Percentiles rank a stretch among this genome's conserved stretches.
phyloP scores from a whole-genome alignment of 345 rosid genomes.

The Hibiscus tridactylites region DNA sequence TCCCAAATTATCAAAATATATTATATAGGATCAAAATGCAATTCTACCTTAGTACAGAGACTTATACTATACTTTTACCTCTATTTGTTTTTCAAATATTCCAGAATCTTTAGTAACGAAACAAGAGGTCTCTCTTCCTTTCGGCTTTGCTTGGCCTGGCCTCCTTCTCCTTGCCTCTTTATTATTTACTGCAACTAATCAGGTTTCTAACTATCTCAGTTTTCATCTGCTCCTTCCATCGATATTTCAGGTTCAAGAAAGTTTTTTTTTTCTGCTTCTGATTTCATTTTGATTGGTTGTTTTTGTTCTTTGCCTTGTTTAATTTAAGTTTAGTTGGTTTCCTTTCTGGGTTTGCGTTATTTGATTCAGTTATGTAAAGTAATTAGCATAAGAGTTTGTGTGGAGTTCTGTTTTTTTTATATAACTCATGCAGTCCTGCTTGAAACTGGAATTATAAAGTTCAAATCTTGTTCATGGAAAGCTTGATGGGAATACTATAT shows the following conservation, averaged over 20 bases:
- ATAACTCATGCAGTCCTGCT: not conserved
- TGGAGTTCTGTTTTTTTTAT: not conserved
- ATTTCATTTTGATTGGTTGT: not conserved
- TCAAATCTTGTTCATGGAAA: not conserved
- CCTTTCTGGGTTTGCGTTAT: not conserved
- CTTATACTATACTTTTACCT: too few relatives aligned
- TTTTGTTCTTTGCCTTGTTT: not conserved
- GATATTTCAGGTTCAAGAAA: too few relatives aligned
- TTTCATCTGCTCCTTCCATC: not conserved
- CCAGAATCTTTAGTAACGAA: constrained; percentile 14
- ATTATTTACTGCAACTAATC: not conserved
- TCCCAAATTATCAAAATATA: too few relatives aligned
- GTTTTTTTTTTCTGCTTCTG: not conserved
- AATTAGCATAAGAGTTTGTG: not conserved
- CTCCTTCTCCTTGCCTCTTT: constrained; percentile 3
- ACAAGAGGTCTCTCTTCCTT: not conserved
- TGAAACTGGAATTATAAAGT: not conserved
- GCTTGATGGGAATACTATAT: not conserved
- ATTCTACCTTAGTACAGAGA: too few relatives aligned
- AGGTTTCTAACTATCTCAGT: not conserved
- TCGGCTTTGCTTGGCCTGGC: not conserved
- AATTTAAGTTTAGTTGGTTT: not conserved
- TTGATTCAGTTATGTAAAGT: not conserved
- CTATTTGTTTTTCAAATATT: not conserved
- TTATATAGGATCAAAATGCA: too few relatives aligned